phyloP scores from a whole-genome alignment of 352 stramenopile species.

The Phytophthora podocarpi region DNA sequence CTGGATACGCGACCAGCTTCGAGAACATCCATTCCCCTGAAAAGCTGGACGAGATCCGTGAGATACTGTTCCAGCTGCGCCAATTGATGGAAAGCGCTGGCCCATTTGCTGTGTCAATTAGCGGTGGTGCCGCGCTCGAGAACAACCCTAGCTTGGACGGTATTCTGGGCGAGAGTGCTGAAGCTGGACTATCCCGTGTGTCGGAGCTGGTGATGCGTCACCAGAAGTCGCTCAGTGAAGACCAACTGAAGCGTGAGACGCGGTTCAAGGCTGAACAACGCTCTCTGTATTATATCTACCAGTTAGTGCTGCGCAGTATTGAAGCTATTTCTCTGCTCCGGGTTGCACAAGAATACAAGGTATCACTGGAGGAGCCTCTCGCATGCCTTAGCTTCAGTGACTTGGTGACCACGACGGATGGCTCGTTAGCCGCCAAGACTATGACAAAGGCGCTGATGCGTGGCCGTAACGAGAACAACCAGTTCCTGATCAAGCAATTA shows the following conservation, averaged over 20 bases:
- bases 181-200: constrained; percentile 57
- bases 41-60: constrained; percentile 72
- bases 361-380: constrained; percentile 68
- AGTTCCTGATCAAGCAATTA: constrained; percentile 84
- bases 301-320: constrained; percentile 76
- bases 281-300: constrained; percentile 82
- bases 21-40: constrained; percentile 51
- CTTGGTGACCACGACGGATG: constrained; percentile 71
- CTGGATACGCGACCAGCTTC: constrained; percentile 36
- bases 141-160: constrained; percentile 61
- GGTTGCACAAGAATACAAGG: constrained; percentile 68
- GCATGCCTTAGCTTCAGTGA: constrained; percentile 78
- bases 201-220: constrained; percentile 72
- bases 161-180: constrained; percentile 37
- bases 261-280: constrained; percentile 84
- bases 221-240: constrained; percentile 72
- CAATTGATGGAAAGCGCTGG: constrained; percentile 82
- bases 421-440: constrained; percentile 59
- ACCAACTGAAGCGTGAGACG: constrained; percentile 75
- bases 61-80: constrained; percentile 83
- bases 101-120: constrained; percentile 80
- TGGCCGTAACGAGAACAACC: constrained; percentile 80
- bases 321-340: constrained; percentile 81
- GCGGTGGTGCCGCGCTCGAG: constrained; percentile 56
- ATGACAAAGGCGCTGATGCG: constrained; percentile 86